Base-by-base conservation (phyloP, 2,329 filamentous ascomycete genomes). In the Aureobasidium namibiae region DNA sequence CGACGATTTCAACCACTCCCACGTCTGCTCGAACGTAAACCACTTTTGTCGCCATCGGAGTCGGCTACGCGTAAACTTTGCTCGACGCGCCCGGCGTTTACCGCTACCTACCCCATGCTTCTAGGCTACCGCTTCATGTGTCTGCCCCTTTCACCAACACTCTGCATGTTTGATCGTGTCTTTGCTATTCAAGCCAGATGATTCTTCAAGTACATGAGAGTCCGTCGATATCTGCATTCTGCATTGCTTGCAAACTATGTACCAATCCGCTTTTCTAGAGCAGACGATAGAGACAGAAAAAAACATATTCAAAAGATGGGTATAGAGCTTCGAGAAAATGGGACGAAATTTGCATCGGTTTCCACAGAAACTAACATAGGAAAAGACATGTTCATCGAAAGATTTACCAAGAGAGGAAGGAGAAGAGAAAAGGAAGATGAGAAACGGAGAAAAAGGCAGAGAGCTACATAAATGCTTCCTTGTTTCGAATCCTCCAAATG, bases 391-490 rank as follows among this genome's bases (percentile, higher is more conserved):
- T 57, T 45, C 54, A 57, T 46, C 33, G n/a, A 39, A 24, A 57
- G 10, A 23, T 18, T 54, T 54, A 54, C 38, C 39, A 56, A 56
- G 39, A 9, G 11, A 44, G 38, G 33, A 11, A 21, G 18, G 48
- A 38, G n/a, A 16, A 57, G 36, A 56, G 21, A 41, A 34, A 21
- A 41, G 34, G 33, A 36, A 31, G 54, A 18, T 26, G 24, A 34
- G 44, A 58, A 18, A 26, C 26, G 8, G 42, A 44, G 34, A 31
- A 46, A 57, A 46, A 39, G 41, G 53, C 21, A 36, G 26, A 56
- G 26, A 61, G 18, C 50, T 54, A 48, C 39, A 61, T 34, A 60
- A 49, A 56, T 53, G 33, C 42, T 56, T 42, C 18, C 41, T 53
- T 56, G 29, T 45, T 52, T 52, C 50, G 24, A 31, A 36, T 49